A percentile compares a stretch with the other conserved stretches of the same genome.
Evolutionary conservation across 2,329 filamentous ascomycete genomes (phyloP).

Genomic region (Pestalotiopsis sp.): DNA sequence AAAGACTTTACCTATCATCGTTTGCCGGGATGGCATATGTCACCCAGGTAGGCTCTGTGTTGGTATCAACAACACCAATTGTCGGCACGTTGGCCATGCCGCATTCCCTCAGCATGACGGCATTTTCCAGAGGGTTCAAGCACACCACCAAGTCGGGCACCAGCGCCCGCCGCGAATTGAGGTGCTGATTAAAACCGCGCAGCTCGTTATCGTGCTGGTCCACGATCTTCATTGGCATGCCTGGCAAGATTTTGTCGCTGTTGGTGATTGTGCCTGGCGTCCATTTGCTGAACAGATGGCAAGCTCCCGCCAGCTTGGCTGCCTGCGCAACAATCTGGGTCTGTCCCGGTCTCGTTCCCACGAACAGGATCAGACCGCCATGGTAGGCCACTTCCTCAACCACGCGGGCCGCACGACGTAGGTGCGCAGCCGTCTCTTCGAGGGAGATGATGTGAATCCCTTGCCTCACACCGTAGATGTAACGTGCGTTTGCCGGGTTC

Average conservation of each 20-base stretch:
- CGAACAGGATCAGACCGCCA: constrained; percentile 87
- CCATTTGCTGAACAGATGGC: constrained; percentile 92
- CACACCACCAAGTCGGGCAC: constrained; percentile 90
- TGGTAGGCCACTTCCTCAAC: constrained; percentile 83
- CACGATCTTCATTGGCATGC: constrained; percentile 72
- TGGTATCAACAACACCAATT: constrained; percentile 92
- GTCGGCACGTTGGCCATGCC: constrained; percentile 86
- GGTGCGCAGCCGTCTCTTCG: constrained; percentile 83
- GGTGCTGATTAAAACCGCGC: constrained; percentile 65
- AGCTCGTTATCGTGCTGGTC: constrained; percentile 69
- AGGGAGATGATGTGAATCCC: constrained; percentile 92
- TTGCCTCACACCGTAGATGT: constrained; percentile 88
- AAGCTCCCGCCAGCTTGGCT: constrained; percentile 75
- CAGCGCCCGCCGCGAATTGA: constrained; percentile 65
- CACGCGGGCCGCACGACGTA: constrained; percentile 90
- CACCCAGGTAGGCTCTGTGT: constrained; percentile 89
- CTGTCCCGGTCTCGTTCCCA: constrained; percentile 83
- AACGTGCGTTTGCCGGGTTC: constrained; percentile 92
- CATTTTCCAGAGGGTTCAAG: constrained; percentile 91
- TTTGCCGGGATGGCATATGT: constrained; percentile 97
- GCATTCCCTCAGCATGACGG: constrained; percentile 87
- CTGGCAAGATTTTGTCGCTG: constrained; percentile 81
- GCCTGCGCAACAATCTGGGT: constrained; percentile 79
- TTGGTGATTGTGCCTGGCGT: constrained; percentile 91
- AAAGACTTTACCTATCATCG: constrained; percentile 76